Base-by-base conservation (phyloP, 139 green algal species). In the Coelastrella sp. region DNA sequence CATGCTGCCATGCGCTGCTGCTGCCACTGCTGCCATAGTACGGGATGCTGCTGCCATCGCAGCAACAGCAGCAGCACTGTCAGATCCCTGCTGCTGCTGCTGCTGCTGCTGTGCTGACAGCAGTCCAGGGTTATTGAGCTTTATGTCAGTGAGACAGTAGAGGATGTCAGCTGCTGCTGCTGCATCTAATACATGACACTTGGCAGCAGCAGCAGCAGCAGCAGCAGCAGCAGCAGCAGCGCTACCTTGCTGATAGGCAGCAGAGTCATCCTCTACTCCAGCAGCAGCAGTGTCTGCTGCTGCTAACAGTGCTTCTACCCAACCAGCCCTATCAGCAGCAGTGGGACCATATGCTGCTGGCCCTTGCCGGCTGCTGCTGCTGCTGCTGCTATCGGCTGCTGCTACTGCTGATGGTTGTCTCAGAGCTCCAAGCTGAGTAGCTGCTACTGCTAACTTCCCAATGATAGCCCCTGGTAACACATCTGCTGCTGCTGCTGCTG, bases 1-100 rank as follows among this genome's bases (percentile, higher is more conserved):
- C 66, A 88, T 80, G 84, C 84, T 88, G 63, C 82, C 82, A 6
- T 20, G 27, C 7, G 82, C 84, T 66, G 66, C 84, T 66, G 84
- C 66, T 24, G 82, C 65, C 27, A 88, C 82, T 63, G 63, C 35
- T 63, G 65, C 82, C 82, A 86, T 22, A 20, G 35, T 66, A 25
- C 82, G n/a, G 7, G 25, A 35, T 25, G 82, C 82, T 65, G 82
- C 82, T 63, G 68, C 68, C 19, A 68, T 76, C 12, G 49, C 49
- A 58, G 68, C 84, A 59, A 78, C 19, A n/a, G 66, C 82, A 56
- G 61, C 15, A 25, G 58, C 84, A 7, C 25, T 22, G 27, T 27
- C 59, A 17, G 24, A 10, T 61, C 25, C 82, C 24, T 76, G 6
- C 61, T 73, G 24, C 35, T 49, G 35, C 10, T 86, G 56, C 8